phyloP scores from a whole-genome alignment of 2,329 filamentous ascomycete genomes.

The Venturia oleaginea region DNA sequence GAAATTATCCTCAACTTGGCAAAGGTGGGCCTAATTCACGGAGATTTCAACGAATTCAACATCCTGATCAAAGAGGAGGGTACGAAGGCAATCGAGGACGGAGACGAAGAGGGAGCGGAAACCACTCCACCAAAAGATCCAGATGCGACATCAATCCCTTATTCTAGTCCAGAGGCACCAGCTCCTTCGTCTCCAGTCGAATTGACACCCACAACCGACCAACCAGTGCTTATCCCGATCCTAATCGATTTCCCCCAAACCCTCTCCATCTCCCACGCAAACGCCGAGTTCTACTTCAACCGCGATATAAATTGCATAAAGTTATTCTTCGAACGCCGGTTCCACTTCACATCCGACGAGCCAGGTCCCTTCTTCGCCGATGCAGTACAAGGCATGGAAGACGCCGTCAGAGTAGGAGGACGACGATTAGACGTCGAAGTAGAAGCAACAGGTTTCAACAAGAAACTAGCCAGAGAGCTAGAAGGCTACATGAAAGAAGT shows the following conservation, averaged over 20 bases:
- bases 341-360: constrained; percentile 74
- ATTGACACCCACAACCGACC: constrained; percentile 22
- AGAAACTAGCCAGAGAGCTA: constrained; percentile 91
- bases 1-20: constrained; percentile 76
- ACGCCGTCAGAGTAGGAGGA: constrained; percentile 36
- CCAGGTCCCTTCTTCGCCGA: constrained; percentile 80
- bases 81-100: constrained; percentile 18
- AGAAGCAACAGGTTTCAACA: constrained; percentile 89
- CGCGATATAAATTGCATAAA: constrained; percentile 94
- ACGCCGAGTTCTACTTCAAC: constrained; percentile 96
- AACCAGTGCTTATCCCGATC: constrained; percentile 58
- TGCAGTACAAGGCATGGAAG: constrained; percentile 60
- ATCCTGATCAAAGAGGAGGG: constrained; percentile 72
- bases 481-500: constrained; percentile 79
- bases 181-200: constrained; percentile 16
- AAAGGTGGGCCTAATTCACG: constrained; percentile 83
- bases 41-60: constrained; percentile 99
- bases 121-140: background rate
- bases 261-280: constrained; percentile 87
- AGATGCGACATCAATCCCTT: constrained; percentile 21
- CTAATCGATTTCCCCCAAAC: constrained; percentile 98
- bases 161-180: constrained; percentile 18
- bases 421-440: constrained; percentile 77
- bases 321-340: constrained; percentile 81
- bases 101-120: constrained; percentile 16